These are phyloP conservation scores for Mycena citricolor DNA, from an alignment of 1,284 basidiomycete species.

Conservation along the genomic window DNA sequence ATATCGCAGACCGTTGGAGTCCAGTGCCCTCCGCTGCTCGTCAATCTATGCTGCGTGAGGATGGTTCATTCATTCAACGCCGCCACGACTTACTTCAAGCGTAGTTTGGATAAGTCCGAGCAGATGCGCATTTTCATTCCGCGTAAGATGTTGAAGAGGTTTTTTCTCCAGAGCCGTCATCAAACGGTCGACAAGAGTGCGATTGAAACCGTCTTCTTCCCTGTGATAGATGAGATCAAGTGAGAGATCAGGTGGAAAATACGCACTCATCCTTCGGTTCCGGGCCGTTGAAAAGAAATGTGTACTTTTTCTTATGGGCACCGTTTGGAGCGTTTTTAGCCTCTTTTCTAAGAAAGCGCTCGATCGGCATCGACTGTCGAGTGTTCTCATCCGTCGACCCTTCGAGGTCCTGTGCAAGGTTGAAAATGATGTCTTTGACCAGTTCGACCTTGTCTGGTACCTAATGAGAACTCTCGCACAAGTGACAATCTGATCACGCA, in stretches of 20 bases:
- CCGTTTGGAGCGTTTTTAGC: conserved; percentile 6
- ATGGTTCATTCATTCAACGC: conserved; percentile 6
- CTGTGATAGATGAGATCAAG: conserved; percentile 34
- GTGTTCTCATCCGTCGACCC: conserved; percentile 17
- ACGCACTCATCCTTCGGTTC: conserved; percentile 44
- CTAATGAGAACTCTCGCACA: conserved; percentile 7
- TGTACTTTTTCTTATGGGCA: conserved; percentile 40
- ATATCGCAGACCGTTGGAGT: conserved; percentile 88
- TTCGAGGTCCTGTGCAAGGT: conserved; percentile 50
- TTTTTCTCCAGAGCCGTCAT: conserved; percentile 62
- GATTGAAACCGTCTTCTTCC: conserved; percentile 67
- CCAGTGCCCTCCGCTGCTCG: conserved; percentile 82
- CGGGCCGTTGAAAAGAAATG: conserved; percentile 44
- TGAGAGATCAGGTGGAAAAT: conserved; percentile 7
- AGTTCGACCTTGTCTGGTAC: conserved; percentile 74
- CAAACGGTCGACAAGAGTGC: conserved; percentile 58
- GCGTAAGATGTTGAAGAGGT: conserved; percentile 69
- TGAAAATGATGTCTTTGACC: conserved; percentile 78
- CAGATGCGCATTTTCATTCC: conserved; percentile 78
- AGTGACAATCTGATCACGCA: conserved; percentile 35
- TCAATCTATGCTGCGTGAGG: conserved; percentile 60
- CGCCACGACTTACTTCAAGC: conserved; percentile 62
- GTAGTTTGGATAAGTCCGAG: conserved; percentile 82
- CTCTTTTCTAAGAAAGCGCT: conserved; percentile 47
- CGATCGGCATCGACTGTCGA: conserved; percentile 52